phyloP scores from a whole-genome alignment of 2,329 filamentous ascomycete species.

The Microascus cirrosus region DNA sequence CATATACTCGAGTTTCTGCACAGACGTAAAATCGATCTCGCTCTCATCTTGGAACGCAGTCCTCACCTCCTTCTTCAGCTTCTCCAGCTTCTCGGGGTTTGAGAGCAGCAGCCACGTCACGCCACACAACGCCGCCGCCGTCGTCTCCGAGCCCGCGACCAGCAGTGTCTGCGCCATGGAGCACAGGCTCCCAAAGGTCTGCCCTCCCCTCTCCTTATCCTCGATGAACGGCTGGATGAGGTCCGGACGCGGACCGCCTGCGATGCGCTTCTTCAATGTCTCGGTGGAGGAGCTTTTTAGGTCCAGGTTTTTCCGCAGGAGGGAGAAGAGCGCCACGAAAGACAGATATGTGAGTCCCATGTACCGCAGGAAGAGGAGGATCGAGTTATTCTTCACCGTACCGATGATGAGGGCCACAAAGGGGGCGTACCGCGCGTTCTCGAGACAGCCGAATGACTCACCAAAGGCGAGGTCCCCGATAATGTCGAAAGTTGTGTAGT shows the following conservation, averaged over 20 bases:
- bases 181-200: constrained; percentile 7
- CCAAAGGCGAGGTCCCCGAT: constrained; percentile 19
- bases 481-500: constrained; percentile 17
- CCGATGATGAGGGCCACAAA: constrained; percentile 15
- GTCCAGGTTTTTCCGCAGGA: constrained; percentile 4
- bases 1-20: constrained; percentile 10
- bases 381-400: constrained; percentile 3
- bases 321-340: constrained; percentile 8
- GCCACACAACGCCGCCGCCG: constrained; percentile 18
- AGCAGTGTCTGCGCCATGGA: constrained; percentile 13
- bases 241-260: constrained; percentile 9
- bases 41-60: not conserved
- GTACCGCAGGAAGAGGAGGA: constrained; percentile 7
- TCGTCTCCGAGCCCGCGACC: constrained; percentile 21
- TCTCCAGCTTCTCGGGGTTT: constrained; percentile 17
- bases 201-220: constrained; percentile 8
- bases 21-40: constrained; percentile 1
- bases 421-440: constrained; percentile 12
- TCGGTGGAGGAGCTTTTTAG: constrained; percentile 1
- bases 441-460: constrained; percentile 16
- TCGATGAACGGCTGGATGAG: constrained; percentile 11
- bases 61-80: constrained; percentile 20
- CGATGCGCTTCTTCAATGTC: constrained; percentile 9
- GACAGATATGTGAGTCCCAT: constrained; percentile 7
- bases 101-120: constrained; percentile 15